Percentiles rank a stretch among this genome's conserved stretches.
Evolutionary conservation across 2,329 filamentous ascomycete species (phyloP).

Genomic region (Neospermospora avenae): DNA sequence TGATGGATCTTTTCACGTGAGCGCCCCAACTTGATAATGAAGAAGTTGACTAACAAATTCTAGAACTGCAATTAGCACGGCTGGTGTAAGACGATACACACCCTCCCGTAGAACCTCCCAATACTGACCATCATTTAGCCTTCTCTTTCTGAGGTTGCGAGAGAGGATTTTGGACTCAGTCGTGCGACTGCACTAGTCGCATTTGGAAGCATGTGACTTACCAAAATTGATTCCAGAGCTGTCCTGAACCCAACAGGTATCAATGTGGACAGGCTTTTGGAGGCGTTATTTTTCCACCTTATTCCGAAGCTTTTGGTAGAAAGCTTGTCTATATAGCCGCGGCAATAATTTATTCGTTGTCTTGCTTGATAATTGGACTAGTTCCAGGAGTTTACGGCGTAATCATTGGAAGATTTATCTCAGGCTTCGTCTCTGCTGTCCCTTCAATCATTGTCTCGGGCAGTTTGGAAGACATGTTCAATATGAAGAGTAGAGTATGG

Average conservation of each 20-base stretch:
- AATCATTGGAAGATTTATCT: slow-evolving; percentile 41
- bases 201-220: slow-evolving; percentile 16
- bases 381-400: slow-evolving; percentile 38
- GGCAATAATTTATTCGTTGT: slow-evolving; percentile 35
- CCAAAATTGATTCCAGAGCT: not conserved
- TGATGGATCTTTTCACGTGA: slow-evolving; percentile 19
- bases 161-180: slow-evolving; percentile 8
- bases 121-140: not conserved
- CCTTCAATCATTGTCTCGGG: slow-evolving; percentile 46
- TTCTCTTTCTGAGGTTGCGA: slow-evolving; percentile 12
- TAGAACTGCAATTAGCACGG: slow-evolving; percentile 14
- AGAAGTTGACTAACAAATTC: not conserved
- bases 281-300: slow-evolving; percentile 39
- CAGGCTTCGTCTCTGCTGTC: slow-evolving; percentile 45
- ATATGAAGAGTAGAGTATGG: slow-evolving; percentile 44
- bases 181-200: slow-evolving; percentile 3
- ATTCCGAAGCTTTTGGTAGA: slow-evolving; percentile 39
- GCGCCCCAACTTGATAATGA: not conserved
- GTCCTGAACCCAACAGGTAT: slow-evolving; percentile 27
- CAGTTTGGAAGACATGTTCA: slow-evolving; percentile 49
- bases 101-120: not conserved
- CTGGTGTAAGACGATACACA: slow-evolving; percentile 7
- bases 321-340: slow-evolving; percentile 37
- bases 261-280: slow-evolving; percentile 39
- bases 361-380: slow-evolving; percentile 39